Evolutionary conservation across 2,329 filamentous ascomycete species (phyloP).

Genomic region (Monilinia laxa): DNA sequence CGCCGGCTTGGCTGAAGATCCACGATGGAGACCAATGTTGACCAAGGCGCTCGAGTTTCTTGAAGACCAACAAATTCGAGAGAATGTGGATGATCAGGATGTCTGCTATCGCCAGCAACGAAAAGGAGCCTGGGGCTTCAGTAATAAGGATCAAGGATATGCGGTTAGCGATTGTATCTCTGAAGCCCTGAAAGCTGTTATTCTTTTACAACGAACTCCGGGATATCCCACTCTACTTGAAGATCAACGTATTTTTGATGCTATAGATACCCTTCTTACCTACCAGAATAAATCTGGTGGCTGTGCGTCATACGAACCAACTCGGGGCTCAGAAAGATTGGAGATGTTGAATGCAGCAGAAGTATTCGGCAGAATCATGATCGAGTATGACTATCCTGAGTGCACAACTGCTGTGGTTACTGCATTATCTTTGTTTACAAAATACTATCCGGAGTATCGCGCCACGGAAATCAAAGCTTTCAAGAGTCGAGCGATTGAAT

Average conservation of each 20-base stretch:
- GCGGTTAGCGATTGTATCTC: slow-evolving; percentile 93
- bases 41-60: slow-evolving; percentile 79
- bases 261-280: slow-evolving; percentile 83
- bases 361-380: slow-evolving; percentile 96
- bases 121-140: slow-evolving; percentile 96
- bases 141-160: slow-evolving; percentile 88
- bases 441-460: slow-evolving; percentile 80
- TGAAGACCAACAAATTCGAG: slow-evolving; percentile 86
- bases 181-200: slow-evolving; percentile 82
- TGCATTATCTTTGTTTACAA: slow-evolving; percentile 76
- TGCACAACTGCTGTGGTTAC: slow-evolving; percentile 95
- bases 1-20: slow-evolving; percentile 73
- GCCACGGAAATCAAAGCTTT: slow-evolving; percentile 70
- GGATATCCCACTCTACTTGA: slow-evolving; percentile 73
- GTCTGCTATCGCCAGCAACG: slow-evolving; percentile 85
- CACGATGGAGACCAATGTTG: slow-evolving; percentile 80
- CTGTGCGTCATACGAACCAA: slow-evolving; percentile 85
- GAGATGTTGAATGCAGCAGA: slow-evolving; percentile 93
- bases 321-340: slow-evolving; percentile 72
- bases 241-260: slow-evolving; percentile 77
- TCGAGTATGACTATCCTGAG: slow-evolving; percentile 97
- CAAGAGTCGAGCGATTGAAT: slow-evolving; percentile 71
- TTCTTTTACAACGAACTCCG: slow-evolving; percentile 77
- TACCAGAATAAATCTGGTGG: slow-evolving; percentile 88
- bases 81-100: slow-evolving; percentile 66